Conservation (phyloP, 345 rosid species). For the Brassica juncea region DNA sequence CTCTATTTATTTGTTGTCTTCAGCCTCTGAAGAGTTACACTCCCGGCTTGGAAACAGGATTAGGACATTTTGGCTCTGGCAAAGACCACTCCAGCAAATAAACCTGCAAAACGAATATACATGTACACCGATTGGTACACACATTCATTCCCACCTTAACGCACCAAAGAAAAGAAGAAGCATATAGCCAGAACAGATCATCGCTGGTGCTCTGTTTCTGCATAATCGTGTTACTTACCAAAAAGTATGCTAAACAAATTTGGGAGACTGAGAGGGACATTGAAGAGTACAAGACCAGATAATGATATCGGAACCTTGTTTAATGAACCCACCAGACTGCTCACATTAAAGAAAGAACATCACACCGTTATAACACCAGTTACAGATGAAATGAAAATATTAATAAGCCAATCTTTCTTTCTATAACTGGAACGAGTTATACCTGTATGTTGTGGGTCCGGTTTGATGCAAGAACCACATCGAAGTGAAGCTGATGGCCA, state of each 20-base stretch:
- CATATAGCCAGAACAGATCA: background rate
- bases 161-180: background rate
- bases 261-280: constrained; percentile 73
- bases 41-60: constrained; percentile 14
- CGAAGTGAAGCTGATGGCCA: constrained; percentile 92
- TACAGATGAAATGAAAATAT: background rate
- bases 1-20: constrained; percentile 5
- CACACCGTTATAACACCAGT: constrained; percentile 1
- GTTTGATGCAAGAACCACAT: constrained; percentile 97
- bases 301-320: constrained; percentile 91
- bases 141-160: background rate
- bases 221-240: constrained; percentile 49
- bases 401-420: background rate
- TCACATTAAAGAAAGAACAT: background rate
- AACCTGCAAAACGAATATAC: constrained; percentile 51
- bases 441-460: constrained; percentile 93
- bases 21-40: constrained; percentile 10
- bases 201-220: background rate
- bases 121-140: background rate
- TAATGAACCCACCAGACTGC: constrained; percentile 86
- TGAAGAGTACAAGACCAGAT: constrained; percentile 73
- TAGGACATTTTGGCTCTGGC: constrained; percentile 90
- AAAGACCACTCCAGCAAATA: constrained; percentile 79
- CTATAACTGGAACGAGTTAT: constrained; percentile 6
- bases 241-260: constrained; percentile 81